These are phyloP conservation scores for Ophiostoma sp. DNA, from an alignment of 2,329 filamentous ascomycete genomes.

Conservation along the genomic window DNA sequence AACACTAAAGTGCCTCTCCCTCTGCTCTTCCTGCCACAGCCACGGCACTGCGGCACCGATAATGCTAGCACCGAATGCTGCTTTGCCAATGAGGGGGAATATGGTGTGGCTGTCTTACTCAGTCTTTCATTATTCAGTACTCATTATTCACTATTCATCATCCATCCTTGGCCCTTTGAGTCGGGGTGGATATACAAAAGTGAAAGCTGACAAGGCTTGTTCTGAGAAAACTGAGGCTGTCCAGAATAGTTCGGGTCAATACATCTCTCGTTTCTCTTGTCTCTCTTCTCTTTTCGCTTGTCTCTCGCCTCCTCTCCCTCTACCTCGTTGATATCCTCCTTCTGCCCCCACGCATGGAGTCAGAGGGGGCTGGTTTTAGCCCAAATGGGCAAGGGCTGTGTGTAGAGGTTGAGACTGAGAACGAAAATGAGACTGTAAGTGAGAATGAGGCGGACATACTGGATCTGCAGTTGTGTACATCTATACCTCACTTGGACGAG, in stretches of 20 bases:
- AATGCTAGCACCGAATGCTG: background rate
- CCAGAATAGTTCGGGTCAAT: background rate
- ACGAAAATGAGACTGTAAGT: background rate
- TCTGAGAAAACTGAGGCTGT: background rate
- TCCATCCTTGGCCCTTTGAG: background rate
- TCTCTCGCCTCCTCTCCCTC: background rate
- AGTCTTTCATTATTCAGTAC: background rate
- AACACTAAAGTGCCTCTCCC: background rate
- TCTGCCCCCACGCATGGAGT: conserved; percentile 1
- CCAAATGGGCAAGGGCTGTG: background rate
- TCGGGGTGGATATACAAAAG: background rate
- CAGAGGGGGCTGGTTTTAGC: conserved; percentile 3
- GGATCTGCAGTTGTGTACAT: background rate
- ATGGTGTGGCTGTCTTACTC: background rate
- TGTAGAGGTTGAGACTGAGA: background rate
- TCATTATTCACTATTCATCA: too few relatives aligned
- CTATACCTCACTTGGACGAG: background rate
- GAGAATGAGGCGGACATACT: background rate
- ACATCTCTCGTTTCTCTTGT: background rate
- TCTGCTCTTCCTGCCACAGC: background rate
- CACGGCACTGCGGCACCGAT: background rate
- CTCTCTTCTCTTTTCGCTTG: background rate
- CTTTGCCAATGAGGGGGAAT: background rate
- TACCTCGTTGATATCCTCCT: background rate
- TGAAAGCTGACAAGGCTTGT: background rate